Evolutionary conservation across 192 early-diverging fungal genomes (phyloP), one percentile per base, ranked within the genome.

Genomic region (Backusella liffmaniae): DNA sequence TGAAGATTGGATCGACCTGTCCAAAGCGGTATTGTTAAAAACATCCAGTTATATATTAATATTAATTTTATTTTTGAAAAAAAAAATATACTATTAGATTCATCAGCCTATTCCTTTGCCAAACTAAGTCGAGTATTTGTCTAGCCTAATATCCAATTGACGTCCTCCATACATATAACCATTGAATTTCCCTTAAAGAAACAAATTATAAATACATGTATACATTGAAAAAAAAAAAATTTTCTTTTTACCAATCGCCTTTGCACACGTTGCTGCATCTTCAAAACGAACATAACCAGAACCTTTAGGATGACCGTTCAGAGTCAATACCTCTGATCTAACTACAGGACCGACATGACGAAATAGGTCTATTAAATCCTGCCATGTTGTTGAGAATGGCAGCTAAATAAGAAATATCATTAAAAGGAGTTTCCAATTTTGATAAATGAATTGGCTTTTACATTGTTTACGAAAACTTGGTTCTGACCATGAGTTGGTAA

Each of bases 311-410:
- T 86, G 82, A 9, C 87, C 88, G 73, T 73, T 77, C 15, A 73
- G 46, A 59, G 76, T 41, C 26, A 90, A 73, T 65, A 87, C 82
- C 53, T 90, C 87, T 23, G 86, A 70, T 74, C 83, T 79, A 4
- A 86, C 36, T 35, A 90, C 85, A 51, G 83, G 81, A 6, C 85
- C 85, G 73, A 73, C 69, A 56, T 84, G 82, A 41, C 84, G 85
- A 67, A 90, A 90, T 16, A 90, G 62, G 44, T 90, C 88, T 70
- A 84, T 88, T 15, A 90, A 73, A 59, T 90, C 88, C 44, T 88
- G 84, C 68, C 85, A 82, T 9, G 88, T 90, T 26, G 88, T 90
- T 23, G 87, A 83, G 21, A 85, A 88, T 5, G 88, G 88, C 18
- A 90, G 49, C 88, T 90, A 49, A 65, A 66, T 3, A 32, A 32